Conservation (phyloP, 176 grass and related monocot species). For the Puya raimondii region DNA sequence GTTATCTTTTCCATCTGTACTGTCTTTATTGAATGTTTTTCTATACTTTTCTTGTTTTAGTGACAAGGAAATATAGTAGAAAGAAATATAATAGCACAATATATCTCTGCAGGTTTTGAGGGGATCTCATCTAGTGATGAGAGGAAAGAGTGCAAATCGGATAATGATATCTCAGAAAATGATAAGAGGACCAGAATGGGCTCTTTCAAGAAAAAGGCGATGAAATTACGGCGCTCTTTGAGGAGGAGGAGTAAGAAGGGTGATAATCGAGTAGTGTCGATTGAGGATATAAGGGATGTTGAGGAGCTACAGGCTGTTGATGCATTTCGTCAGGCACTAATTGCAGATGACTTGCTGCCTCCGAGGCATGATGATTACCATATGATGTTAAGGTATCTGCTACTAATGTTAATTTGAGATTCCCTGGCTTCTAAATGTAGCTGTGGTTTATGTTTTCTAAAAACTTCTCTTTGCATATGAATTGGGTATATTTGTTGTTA, state of each 20-base stretch:
- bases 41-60: neutral
- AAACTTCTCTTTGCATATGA: neutral
- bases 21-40: neutral
- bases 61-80: neutral
- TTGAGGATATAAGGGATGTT: slow-evolving; percentile 62
- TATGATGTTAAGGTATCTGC: slow-evolving; percentile 63
- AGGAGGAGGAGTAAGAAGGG: slow-evolving; percentile 44
- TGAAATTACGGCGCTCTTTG: slow-evolving; percentile 75
- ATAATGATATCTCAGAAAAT: slow-evolving; percentile 56
- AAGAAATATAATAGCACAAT: slow-evolving; percentile 11
- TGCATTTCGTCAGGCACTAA: slow-evolving; percentile 46
- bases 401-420: neutral
- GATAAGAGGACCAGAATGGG: slow-evolving; percentile 53
- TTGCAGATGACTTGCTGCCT: slow-evolving; percentile 58
- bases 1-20: too few relatives aligned
- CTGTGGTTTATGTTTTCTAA: neutral
- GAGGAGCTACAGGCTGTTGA: slow-evolving; percentile 62
- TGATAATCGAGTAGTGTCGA: slow-evolving; percentile 29
- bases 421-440: neutral
- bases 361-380: slow-evolving; percentile 69
- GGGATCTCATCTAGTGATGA: slow-evolving; percentile 24
- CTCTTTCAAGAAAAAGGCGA: slow-evolving; percentile 70
- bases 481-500: neutral
- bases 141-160: slow-evolving; percentile 51
- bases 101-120: slow-evolving; percentile 33